A percentile compares a stretch with the other conserved stretches of the same genome.
Evolutionary conservation across 495 filamentous ascomycete genomes (phyloP).

Genomic region (Tuber umbilicatum): DNA sequence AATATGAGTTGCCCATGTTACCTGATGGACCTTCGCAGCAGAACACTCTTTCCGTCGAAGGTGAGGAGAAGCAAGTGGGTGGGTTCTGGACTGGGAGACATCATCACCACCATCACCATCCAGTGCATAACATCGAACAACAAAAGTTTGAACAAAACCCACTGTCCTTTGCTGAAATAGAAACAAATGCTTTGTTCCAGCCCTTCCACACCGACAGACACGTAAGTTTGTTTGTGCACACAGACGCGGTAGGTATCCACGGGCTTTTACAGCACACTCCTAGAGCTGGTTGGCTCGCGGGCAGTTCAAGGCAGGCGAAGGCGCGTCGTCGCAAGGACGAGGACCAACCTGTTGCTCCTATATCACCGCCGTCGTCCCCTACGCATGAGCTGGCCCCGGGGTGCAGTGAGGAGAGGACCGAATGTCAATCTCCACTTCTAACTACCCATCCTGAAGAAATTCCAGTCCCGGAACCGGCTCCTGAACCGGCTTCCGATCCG

Average conservation of each 20-base stretch:
- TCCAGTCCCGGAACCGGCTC: background rate
- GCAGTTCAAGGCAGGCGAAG: background rate
- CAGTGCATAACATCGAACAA: slow-evolving; percentile 29
- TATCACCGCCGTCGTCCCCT: background rate
- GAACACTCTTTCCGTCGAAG: slow-evolving; percentile 41
- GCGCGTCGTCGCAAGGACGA: background rate
- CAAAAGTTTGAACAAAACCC: slow-evolving; percentile 32
- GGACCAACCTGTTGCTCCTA: background rate
- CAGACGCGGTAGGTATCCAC: slow-evolving; percentile 15
- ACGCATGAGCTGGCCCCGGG: background rate
- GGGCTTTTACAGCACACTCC: slow-evolving; percentile 19
- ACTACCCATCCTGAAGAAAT: slow-evolving; percentile 3
- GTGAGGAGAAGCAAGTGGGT: slow-evolving; percentile 36
- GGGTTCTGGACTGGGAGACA: slow-evolving; percentile 30
- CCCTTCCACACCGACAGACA: slow-evolving; percentile 84
- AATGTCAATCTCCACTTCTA: slow-evolving; percentile 21
- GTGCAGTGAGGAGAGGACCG: background rate
- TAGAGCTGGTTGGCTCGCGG: slow-evolving; percentile 16
- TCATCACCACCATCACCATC: slow-evolving; percentile 16
- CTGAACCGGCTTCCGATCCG: background rate
- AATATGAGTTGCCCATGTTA: slow-evolving; percentile 58
- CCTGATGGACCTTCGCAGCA: slow-evolving; percentile 45
- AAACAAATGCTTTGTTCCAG: slow-evolving; percentile 82
- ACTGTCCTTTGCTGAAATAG: slow-evolving; percentile 81
- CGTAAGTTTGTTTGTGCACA: slow-evolving; percentile 62